Evolutionary conservation across 2,329 filamentous ascomycete species (phyloP), one percentile per base, ranked within the genome.

Genomic region (Cladophialophora yegresii): DNA sequence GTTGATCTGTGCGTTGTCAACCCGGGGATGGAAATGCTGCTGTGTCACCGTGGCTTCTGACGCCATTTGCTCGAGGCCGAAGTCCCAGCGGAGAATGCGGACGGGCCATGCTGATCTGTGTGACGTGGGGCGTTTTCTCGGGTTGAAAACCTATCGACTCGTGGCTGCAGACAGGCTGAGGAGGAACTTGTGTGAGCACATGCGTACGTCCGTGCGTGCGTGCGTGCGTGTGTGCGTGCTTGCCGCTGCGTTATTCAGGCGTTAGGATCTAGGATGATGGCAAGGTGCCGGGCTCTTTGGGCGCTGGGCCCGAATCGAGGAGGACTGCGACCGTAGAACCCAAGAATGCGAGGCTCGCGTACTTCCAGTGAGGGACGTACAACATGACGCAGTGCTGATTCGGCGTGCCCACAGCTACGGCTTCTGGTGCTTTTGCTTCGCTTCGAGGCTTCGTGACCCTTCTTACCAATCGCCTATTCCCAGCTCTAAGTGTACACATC

Each of bases 21-120:
- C 22, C 47, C 47, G 47, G 47, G 47, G 47, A 22, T 50, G 47
- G 36, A 36, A n/a, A n/a, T 32, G 55, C 55, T 58, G 55, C 55
- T 49, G 55, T 58, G 55, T 58, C 40, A 58, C 36, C 36, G n/a
- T n/a, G 16, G 16, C 13, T 5, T 43, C 13, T 43, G 36, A 43
- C 36, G 36, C 36, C 36, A 43, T n/a, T 16, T 43, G 13, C 13
- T 43, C 16, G 36, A 43, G 16, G 36, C 36, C 13, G 13, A 43
- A n/a, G 16, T 43, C 13, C 16, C 8, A 16, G 36, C 16, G n/a
- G 13, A 10, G 36, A 16, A 8, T 4, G 36, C 3, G 0, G 36
- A 7, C 13, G 36, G 4, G 36, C 13, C 13, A 16, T n/a, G 36
- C 36, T 40, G 36, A 5, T 40, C 36, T 40, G 16, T 40, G 16